Evolutionary conservation across 371 early-diverging fungal species (phyloP).

Genomic region (Thermomucor indicae-seudaticae): DNA sequence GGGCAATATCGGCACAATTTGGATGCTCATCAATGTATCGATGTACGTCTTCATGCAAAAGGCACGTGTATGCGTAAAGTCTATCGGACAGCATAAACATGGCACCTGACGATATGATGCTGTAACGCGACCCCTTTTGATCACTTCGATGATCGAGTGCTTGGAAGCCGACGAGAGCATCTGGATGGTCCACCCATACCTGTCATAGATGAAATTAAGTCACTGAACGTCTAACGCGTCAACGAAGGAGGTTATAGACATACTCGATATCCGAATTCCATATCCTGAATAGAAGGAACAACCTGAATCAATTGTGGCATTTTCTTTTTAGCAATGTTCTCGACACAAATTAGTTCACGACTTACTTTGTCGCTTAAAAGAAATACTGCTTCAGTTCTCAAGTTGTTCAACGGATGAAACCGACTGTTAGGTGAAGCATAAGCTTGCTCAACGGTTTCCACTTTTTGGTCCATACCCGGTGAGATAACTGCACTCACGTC

Average conservation of each 20-base stretch:
- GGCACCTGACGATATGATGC: slow-evolving; percentile 16
- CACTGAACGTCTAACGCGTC: too few species aligned
- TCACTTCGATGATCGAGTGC: not conserved
- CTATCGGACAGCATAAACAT: slow-evolving; percentile 25
- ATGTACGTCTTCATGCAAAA: slow-evolving; percentile 25
- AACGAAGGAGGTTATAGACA: too few species aligned
- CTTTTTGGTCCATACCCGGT: too few species aligned
- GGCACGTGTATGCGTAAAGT: slow-evolving; percentile 25
- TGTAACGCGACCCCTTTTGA: slow-evolving; percentile 9
- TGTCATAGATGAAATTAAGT: too few species aligned
- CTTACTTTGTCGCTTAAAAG: not conserved
- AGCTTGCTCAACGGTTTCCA: too few species aligned
- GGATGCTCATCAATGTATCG: slow-evolving; percentile 20
- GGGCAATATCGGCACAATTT: slow-evolving; percentile 16
- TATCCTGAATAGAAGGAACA: slow-evolving; percentile 3
- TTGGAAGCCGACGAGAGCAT: slow-evolving; percentile 2
- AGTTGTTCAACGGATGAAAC: slow-evolving; percentile 20
- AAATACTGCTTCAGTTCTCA: not conserved
- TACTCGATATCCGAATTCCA: slow-evolving; percentile 9
- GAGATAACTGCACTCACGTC: too few species aligned
- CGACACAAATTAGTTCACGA: not conserved
- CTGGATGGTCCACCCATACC: slow-evolving; percentile 4
- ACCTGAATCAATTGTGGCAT: not conserved
- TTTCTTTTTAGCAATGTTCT: not conserved
- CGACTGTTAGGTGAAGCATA: slow-evolving; percentile 18